Evolutionary conservation across 768 basidiomycete genomes (phyloP), one percentile per base, ranked within the genome.

Genomic region (Strobilomyces confusus): DNA sequence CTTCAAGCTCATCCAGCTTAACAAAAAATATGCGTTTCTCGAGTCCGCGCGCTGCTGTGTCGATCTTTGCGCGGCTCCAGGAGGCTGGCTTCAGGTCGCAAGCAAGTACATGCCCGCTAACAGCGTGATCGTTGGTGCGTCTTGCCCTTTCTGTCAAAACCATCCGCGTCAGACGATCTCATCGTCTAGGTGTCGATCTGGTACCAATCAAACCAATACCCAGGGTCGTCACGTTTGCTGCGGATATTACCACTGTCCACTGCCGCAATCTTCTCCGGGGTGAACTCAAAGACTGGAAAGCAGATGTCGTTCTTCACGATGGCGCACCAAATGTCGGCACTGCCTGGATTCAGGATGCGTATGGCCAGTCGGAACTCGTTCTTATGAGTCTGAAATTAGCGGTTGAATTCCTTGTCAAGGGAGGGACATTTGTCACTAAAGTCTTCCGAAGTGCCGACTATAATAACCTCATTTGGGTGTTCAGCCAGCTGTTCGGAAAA

Each of bases 311-410:
- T 14, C 82, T 99, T 53, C 97, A 99, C 69, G 97, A 99, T 71
- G 97, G 97, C 75, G 97, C 97, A 37, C 97, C 97, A 22, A 99
- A 99, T 69, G 97, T 99, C 69, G 97, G 97, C 76, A 92, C 92
- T 12, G 97, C 97, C 13, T 99, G 97, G 97, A 83, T 98, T 59
- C 97, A 98, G 69, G 97, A 99, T 72, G 97, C 97, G 0, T 99
- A 94, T 75, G 83, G 84, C 57, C 97, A 99, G 67, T 92, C 92
- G 29, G 97, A 99, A 70, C 85, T 98, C 55, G 97, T 98, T 48
- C 79, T 98, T 55, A 94, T 89, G 87, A 88, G 86, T 72, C 74
- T 98, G 63, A 97, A 95, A 72, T 82, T 98, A 43, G 95, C 95
- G 9, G 92, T 92, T 49, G 95, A 98, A 63, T 98, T 98, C 67